Conservation (phyloP, 2,329 filamentous ascomycete genomes). For the Cytospora chrysosperma region DNA sequence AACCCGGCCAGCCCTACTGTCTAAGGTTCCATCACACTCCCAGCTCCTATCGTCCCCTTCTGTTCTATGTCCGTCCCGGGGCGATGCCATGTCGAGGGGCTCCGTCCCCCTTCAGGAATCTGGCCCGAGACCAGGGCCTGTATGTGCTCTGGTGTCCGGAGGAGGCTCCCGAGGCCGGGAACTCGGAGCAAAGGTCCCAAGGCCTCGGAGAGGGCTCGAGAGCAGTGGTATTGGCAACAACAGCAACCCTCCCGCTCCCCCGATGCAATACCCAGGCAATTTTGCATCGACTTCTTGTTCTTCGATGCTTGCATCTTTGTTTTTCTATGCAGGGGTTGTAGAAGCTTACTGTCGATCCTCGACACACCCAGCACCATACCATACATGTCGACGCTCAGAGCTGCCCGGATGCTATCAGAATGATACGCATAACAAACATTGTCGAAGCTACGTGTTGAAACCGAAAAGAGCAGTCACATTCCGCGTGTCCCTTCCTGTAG, state of each 20-base stretch:
- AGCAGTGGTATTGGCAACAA: background rate
- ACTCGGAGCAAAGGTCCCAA: conserved; percentile 8
- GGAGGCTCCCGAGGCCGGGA: conserved; percentile 12
- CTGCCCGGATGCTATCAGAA: background rate
- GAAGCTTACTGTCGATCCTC: conserved; percentile 23
- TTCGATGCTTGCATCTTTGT: conserved; percentile 15
- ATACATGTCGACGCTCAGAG: background rate
- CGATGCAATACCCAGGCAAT: background rate
- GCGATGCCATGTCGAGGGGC: conserved; percentile 14
- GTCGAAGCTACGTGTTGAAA: background rate
- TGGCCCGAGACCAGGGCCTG: conserved; percentile 2
- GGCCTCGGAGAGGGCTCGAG: conserved; percentile 6
- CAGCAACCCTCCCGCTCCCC: background rate
- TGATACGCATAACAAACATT: background rate
- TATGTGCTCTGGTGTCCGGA: conserved; percentile 10
- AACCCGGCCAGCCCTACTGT: background rate
- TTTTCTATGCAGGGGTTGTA: conserved; percentile 31
- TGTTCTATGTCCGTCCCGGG: conserved; percentile 3
- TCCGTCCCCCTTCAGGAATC: conserved; percentile 4
- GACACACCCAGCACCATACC: conserved; percentile 7
- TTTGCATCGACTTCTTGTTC: conserved; percentile 10
- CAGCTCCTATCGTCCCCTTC: no score
- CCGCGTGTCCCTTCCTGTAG: conserved; percentile 3
- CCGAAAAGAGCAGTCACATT: background rate
- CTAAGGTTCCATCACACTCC: conserved; percentile 1